Base-by-base conservation (phyloP, 2,329 filamentous ascomycete species). In the Pseudogymnoascus sp. region DNA sequence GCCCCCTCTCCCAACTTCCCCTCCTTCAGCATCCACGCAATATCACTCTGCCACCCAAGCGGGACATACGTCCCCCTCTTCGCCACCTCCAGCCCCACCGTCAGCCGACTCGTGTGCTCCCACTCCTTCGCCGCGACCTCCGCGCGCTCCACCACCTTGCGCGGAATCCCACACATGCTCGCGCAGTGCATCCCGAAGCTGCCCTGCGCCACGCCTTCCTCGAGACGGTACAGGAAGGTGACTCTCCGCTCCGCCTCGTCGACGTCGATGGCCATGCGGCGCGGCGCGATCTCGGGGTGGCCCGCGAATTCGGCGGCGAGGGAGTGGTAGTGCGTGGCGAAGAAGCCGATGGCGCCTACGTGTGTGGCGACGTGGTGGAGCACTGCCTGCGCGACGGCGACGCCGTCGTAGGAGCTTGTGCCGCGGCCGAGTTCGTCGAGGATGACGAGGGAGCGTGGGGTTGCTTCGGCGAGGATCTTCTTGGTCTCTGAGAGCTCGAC, bases 181-280 rank as follows among this genome's bases (percentile, higher is more conserved):
- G 94, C 94, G 73, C 94, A 99, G 75, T 99, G 94, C 94, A 99
- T 99, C 70, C 94, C 94, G 72, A 97, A 99, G 71, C 91, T 96
- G 14, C 94, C 94, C 75, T 97, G 92, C 0, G 94, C 94, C 8
- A 97, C 91, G 1, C 94, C 94, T 12, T 91, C 84, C 75, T 97
- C 94, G 0, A 99, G 83, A 71, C 91, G 92, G 78, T 99, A 99
- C 63, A 99, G 75, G 77, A 99, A 99, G 0, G 93, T 97, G n/a
- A 99, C 87, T n/a, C 87, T 86, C 23, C 91, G 84, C 64, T 91
- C 83, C 56, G 82, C 84, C 4, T 94, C 90, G 67, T 99, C 93
- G 1, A 99, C 94, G 64, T 92, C 85, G 64, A 99, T 97, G 66
- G 91, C 89, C 94, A 99, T 99, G 12, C 94, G 85, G 70, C 90